Conservation (phyloP, 768 basidiomycete species). For the Leccinum barrowsii region DNA sequence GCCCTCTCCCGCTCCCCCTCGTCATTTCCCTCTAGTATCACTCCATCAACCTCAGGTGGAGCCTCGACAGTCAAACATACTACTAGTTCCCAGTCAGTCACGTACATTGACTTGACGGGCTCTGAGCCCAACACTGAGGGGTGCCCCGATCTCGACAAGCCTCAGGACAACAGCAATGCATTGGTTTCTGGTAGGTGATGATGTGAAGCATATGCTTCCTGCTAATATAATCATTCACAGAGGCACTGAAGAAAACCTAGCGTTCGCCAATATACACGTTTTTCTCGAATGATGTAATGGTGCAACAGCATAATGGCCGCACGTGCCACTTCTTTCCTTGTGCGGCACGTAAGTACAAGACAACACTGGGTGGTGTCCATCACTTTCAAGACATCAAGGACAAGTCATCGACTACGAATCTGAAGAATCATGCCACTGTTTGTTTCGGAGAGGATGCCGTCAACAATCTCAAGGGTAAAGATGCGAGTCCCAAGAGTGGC, state of each 20-base stretch:
- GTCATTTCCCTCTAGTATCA: background rate
- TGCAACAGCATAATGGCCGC: background rate
- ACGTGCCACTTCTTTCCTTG: background rate
- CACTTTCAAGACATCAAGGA: background rate
- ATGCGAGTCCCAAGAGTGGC: background rate
- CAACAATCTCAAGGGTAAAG: background rate
- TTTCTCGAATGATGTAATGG: background rate
- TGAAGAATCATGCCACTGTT: background rate
- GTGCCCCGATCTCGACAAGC: too few species aligned
- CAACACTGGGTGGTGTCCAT: background rate
- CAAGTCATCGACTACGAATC: background rate
- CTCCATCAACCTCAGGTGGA: background rate
- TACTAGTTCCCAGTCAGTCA: background rate
- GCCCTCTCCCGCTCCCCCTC: background rate
- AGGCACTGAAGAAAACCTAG: background rate
- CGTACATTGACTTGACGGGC: background rate
- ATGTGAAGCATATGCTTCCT: too few species aligned
- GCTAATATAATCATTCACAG: background rate
- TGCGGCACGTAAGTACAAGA: background rate
- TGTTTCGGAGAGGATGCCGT: background rate
- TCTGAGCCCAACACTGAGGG: too few species aligned
- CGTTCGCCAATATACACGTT: background rate
- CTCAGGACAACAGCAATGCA: too few species aligned
- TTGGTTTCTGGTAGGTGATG: too few species aligned
- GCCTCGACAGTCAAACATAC: background rate